Percentiles rank a stretch among this genome's conserved stretches.
Evolutionary conservation across 108 stramenopile species (phyloP).

Genomic region (Pseudonitzschia pungens): DNA sequence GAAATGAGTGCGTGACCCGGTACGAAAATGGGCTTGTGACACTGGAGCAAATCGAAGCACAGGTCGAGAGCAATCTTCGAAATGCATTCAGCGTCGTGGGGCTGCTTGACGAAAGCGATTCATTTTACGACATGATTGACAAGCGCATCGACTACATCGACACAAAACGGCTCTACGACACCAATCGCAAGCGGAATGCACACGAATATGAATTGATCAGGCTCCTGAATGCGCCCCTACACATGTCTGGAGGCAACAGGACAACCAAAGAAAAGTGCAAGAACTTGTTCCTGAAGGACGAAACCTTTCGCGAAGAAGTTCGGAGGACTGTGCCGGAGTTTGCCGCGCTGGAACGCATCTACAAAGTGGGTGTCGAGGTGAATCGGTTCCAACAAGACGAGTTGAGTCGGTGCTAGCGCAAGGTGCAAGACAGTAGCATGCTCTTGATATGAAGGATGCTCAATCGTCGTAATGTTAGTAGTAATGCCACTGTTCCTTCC

Average conservation of each 20-base stretch:
- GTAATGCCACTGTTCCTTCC: too few species aligned
- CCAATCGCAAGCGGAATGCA: neutral
- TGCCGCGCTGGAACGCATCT: slow-evolving; percentile 26
- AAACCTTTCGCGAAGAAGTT: neutral
- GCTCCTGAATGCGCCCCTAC: neutral
- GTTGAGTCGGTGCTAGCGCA: slow-evolving; percentile 24
- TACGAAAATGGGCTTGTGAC: slow-evolving; percentile 12
- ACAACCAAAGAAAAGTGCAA: slow-evolving; percentile 1
- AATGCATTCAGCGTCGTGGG: slow-evolving; percentile 49
- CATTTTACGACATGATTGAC: slow-evolving; percentile 50
- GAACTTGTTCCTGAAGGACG: slow-evolving; percentile 9
- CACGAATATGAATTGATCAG: neutral
- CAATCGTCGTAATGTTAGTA: too few species aligned
- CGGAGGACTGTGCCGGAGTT: slow-evolving; percentile 2
- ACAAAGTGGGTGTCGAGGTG: slow-evolving; percentile 36
- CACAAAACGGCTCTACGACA: neutral
- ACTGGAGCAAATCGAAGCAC: slow-evolving; percentile 30
- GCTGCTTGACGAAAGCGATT: slow-evolving; percentile 39
- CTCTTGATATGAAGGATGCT: too few species aligned
- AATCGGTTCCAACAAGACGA: slow-evolving; percentile 44
- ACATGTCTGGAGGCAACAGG: neutral
- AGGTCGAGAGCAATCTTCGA: slow-evolving; percentile 41
- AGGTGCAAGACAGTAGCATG: too few species aligned
- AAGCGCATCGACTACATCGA: slow-evolving; percentile 25
- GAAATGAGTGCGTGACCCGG: slow-evolving; percentile 40